phyloP scores from a whole-genome alignment of 2,329 filamentous ascomycete genomes.

The Balansia obtecta region DNA sequence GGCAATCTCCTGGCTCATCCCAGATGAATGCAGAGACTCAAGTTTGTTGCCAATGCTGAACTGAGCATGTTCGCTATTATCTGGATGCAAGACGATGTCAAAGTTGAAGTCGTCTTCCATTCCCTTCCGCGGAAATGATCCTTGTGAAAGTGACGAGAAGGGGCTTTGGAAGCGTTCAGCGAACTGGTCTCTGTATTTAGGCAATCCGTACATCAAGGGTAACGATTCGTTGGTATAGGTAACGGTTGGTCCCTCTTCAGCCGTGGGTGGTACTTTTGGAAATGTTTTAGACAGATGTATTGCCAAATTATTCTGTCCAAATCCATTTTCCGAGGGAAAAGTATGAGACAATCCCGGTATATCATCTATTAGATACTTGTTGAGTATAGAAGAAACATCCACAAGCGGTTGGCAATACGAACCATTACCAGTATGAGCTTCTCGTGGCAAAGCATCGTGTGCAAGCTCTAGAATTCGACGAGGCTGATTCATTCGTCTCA shows the following conservation, averaged over 20 bases:
- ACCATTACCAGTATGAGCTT: not conserved
- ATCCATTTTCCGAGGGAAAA: slow-evolving; percentile 10
- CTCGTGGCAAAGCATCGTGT: not conserved
- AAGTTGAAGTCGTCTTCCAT: not conserved
- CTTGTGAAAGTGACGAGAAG: too few relatives aligned
- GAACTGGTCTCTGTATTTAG: not conserved
- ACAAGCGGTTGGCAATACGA: not conserved
- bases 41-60: not conserved
- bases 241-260: not conserved
- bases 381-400: not conserved
- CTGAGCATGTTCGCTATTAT: not conserved
- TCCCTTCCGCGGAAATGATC: not conserved
- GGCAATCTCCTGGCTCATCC: not conserved
- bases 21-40: slow-evolving; percentile 2
- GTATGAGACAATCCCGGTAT: slow-evolving; percentile 11
- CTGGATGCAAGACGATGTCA: not conserved
- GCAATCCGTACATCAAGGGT: not conserved
- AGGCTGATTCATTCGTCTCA: slow-evolving; percentile 2
- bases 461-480: not conserved
- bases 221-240: not conserved
- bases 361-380: not conserved
- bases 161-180: not conserved
- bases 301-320: not conserved
- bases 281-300: not conserved
- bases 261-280: not conserved